Evolutionary conservation across 768 basidiomycete genomes (phyloP).

Genomic region (Chalciporus chontae): DNA sequence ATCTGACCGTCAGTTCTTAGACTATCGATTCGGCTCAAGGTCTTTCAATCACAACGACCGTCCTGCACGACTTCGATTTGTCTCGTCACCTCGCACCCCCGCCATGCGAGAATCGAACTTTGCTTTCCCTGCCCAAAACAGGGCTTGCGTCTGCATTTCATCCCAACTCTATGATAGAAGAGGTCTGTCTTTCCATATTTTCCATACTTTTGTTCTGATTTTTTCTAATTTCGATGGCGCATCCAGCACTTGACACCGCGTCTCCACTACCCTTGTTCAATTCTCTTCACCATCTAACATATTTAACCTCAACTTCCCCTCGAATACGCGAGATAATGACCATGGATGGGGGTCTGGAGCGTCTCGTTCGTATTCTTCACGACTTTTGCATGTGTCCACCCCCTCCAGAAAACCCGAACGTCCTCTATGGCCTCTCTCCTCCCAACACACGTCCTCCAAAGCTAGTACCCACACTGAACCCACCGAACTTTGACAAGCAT

Average conservation of each 20-base stretch:
- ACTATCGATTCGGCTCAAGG: neutral
- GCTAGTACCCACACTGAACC: slow-evolving; percentile 59
- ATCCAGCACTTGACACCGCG: slow-evolving; percentile 43
- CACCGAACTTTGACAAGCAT: slow-evolving; percentile 70
- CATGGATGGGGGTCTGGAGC: slow-evolving; percentile 94
- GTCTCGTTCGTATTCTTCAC: slow-evolving; percentile 87
- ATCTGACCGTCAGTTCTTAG: neutral
- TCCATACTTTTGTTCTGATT: too few species aligned
- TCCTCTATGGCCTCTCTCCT: slow-evolving; percentile 76
- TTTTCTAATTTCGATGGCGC: too few species aligned
- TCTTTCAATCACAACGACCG: neutral
- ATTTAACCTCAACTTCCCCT: slow-evolving; percentile 95
- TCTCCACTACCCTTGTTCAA: slow-evolving; percentile 76
- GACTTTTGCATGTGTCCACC: slow-evolving; percentile 85
- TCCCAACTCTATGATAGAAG: slow-evolving; percentile 92
- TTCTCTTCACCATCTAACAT: slow-evolving; percentile 92
- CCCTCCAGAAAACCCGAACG: slow-evolving; percentile 70
- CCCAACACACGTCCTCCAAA: slow-evolving; percentile 56
- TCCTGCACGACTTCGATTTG: slow-evolving; percentile 19
- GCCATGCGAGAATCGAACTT: slow-evolving; percentile 94
- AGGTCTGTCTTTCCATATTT: slow-evolving; percentile 19
- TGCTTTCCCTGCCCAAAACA: slow-evolving; percentile 90
- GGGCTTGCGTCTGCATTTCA: slow-evolving; percentile 92
- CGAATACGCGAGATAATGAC: slow-evolving; percentile 98
- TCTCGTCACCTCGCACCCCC: slow-evolving; percentile 19